Conservation (phyloP, 2,329 filamentous ascomycete genomes). For the Penicillium sp. region DNA sequence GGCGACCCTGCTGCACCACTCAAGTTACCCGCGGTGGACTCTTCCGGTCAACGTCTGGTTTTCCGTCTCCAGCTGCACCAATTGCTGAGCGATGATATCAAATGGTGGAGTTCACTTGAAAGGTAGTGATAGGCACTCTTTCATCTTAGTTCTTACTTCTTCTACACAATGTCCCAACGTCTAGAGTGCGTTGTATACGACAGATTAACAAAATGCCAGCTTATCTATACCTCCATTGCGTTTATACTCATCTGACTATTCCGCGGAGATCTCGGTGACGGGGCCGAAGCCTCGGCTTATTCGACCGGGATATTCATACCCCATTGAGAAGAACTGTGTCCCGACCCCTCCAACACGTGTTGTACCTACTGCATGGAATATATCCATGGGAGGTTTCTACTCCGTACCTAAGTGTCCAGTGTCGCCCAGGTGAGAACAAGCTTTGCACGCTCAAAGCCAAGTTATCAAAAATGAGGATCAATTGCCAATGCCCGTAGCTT, state of each 20-base stretch:
- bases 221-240: no score
- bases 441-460: no score
- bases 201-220: no score
- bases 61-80: slow-evolving; percentile 18
- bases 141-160: slow-evolving; percentile 1
- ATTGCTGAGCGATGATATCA: slow-evolving; percentile 22
- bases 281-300: neutral
- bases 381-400: no score
- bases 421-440: no score
- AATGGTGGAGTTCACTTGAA: slow-evolving; percentile 18
- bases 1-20: slow-evolving; percentile 16
- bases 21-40: slow-evolving; percentile 22
- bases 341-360: no score
- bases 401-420: neutral
- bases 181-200: neutral
- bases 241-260: neutral
- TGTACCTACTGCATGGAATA: no score
- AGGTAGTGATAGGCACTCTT: neutral
- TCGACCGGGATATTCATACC: neutral
- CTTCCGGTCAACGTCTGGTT: slow-evolving; percentile 13
- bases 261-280: neutral
- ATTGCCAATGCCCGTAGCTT: no score
- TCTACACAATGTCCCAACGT: neutral
- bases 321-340: neutral
- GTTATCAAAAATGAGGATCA: no score